phyloP scores from a whole-genome alignment of 2,329 filamentous ascomycete genomes.

The Pseudogymnoascus sp. region DNA sequence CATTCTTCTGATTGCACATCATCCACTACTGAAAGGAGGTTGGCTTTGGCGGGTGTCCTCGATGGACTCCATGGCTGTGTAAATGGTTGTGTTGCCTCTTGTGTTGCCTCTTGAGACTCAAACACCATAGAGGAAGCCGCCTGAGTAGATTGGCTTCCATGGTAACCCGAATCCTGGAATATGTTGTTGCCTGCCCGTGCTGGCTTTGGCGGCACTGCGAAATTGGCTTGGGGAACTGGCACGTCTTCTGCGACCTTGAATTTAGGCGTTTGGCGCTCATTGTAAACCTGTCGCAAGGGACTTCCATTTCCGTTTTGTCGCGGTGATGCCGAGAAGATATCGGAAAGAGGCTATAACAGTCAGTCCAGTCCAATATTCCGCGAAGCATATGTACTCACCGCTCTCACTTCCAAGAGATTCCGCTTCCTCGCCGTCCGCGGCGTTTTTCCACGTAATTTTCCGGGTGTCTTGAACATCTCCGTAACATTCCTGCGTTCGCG shows the following conservation, averaged over 20 bases:
- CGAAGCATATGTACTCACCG: slow-evolving; percentile 42
- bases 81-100: background rate
- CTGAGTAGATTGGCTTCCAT: slow-evolving; percentile 48
- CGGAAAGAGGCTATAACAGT: slow-evolving; percentile 46
- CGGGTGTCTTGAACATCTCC: slow-evolving; percentile 92
- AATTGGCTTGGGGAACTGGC: slow-evolving; percentile 12
- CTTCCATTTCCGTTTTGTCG: slow-evolving; percentile 41
- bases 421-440: slow-evolving; percentile 62
- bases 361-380: slow-evolving; percentile 15
- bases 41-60: slow-evolving; percentile 23
- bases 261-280: slow-evolving; percentile 34
- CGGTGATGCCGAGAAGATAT: slow-evolving; percentile 49
- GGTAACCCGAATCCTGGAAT: slow-evolving; percentile 60
- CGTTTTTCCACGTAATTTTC: slow-evolving; percentile 74
- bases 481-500: slow-evolving; percentile 63
- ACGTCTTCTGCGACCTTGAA: slow-evolving; percentile 53
- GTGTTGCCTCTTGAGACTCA: background rate
- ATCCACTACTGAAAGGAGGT: background rate
- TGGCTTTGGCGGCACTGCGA: slow-evolving; percentile 11
- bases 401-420: slow-evolving; percentile 49
- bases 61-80: slow-evolving; percentile 27
- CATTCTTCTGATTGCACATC: slow-evolving; percentile 19
- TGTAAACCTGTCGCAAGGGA: slow-evolving; percentile 30
- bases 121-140: slow-evolving; percentile 8
- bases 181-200: slow-evolving; percentile 22